Percentiles rank a stretch among this genome's conserved stretches.
These are phyloP conservation scores for Alectoria sarmentosa DNA, from an alignment of 495 filamentous ascomycete genomes.

Conservation along the genomic window DNA sequence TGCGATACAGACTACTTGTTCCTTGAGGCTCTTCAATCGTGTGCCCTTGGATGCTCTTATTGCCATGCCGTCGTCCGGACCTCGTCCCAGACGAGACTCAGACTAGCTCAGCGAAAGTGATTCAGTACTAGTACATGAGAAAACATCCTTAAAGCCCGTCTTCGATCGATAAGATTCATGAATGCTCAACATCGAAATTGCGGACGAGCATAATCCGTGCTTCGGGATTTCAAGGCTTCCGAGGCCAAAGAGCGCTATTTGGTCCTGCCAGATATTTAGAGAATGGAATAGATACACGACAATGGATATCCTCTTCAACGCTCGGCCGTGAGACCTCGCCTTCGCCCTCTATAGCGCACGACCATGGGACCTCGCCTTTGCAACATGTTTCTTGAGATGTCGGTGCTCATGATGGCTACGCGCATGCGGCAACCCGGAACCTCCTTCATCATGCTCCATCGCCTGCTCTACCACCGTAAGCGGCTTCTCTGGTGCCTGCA, in stretches of 20 bases:
- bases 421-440: background rate
- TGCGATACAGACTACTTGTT: too few species aligned
- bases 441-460: background rate
- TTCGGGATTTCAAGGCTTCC: background rate
- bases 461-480: background rate
- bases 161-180: background rate
- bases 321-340: background rate
- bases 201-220: background rate
- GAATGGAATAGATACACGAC: conserved; percentile 1
- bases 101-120: background rate
- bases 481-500: background rate
- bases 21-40: too few species aligned
- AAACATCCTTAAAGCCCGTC: background rate
- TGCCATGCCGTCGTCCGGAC: background rate
- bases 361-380: conserved; percentile 4
- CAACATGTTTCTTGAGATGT: conserved; percentile 11
- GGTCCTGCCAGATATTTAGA: background rate
- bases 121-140: too few species aligned
- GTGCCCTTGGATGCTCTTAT: too few species aligned
- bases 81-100: background rate
- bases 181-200: background rate
- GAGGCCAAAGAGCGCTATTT: background rate
- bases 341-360: conserved; percentile 3
- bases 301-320: background rate
- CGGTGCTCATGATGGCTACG: too few species aligned